phyloP scores from a whole-genome alignment of 2,329 filamentous ascomycete species.

The Cyphellophora europaea region DNA sequence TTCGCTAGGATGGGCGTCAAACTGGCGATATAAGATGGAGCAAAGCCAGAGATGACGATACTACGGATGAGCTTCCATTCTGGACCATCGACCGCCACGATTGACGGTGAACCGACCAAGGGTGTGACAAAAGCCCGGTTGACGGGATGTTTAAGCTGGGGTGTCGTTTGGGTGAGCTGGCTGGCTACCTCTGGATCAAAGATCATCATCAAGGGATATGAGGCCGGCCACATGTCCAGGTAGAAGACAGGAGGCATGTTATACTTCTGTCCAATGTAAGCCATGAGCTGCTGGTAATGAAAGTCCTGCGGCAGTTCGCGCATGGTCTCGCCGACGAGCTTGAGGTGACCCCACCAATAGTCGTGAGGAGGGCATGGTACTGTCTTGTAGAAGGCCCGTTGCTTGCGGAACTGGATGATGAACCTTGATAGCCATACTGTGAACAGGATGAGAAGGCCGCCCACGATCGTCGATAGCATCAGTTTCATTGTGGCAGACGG shows the following conservation, averaged over 20 bases:
- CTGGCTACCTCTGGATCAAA: conserved; percentile 27
- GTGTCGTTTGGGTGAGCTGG: conserved; percentile 29
- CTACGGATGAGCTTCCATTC: conserved; percentile 28
- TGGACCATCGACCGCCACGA: conserved; percentile 25
- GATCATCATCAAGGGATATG: conserved; percentile 24
- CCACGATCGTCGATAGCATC: too few species aligned
- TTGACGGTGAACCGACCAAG: conserved; percentile 21
- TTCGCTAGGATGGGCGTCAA: conserved; percentile 20
- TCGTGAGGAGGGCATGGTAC: conserved; percentile 7
- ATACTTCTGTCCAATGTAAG: conserved; percentile 5
- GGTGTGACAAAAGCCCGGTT: conserved; percentile 21
- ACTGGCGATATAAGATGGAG: conserved; percentile 25
- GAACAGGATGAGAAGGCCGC: too few species aligned
- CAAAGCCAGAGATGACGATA: conserved; percentile 31
- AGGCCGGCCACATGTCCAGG: conserved; percentile 31
- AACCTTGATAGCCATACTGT: neutral
- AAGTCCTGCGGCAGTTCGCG: conserved; percentile 2
- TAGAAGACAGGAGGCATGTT: conserved; percentile 21
- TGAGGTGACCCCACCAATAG: conserved; percentile 6
- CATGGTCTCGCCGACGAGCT: conserved; percentile 4
- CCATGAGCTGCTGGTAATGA: neutral
- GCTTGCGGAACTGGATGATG: conserved; percentile 3
- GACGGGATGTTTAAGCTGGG: conserved; percentile 24
- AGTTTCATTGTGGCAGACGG: too few species aligned
- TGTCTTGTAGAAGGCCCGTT: conserved; percentile 2